Evolutionary conservation across 2,329 filamentous ascomycete species (phyloP).

Genomic region (Aspergillus hortae): DNA sequence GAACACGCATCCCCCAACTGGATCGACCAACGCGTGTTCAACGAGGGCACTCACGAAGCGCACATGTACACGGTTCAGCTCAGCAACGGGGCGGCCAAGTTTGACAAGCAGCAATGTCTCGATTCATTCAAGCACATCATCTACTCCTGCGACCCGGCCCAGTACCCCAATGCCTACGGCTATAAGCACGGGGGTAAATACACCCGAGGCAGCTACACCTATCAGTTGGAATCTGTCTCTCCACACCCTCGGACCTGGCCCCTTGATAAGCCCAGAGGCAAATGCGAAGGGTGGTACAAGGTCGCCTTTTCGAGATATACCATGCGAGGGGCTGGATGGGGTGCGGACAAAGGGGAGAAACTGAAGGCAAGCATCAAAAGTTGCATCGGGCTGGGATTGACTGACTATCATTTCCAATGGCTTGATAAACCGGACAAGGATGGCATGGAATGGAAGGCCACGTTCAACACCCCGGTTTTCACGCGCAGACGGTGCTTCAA

Average conservation of each 20-base stretch:
- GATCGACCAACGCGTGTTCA: not conserved
- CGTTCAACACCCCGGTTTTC: conserved; percentile 5
- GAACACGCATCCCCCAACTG: not conserved
- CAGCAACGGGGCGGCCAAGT: not conserved
- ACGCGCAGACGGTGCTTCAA: not conserved
- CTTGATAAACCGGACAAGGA: not conserved
- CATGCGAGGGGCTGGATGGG: not conserved
- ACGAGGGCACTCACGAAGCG: not conserved
- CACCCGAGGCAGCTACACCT: not conserved
- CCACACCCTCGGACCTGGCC: not conserved
- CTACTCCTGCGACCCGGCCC: not conserved
- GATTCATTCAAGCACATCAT: not conserved
- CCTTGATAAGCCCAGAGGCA: not conserved
- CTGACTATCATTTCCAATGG: too few relatives aligned
- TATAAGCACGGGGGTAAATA: not conserved
- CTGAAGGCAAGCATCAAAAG: too few relatives aligned
- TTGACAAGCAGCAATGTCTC: not conserved
- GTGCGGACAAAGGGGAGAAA: conserved; percentile 1
- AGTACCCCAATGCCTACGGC: not conserved
- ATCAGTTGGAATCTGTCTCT: not conserved
- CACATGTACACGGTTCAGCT: not conserved
- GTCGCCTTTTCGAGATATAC: not conserved
- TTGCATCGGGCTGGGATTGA: too few relatives aligned
- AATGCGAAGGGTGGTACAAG: not conserved
- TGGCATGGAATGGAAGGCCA: conserved; percentile 8